These are phyloP conservation scores for Podospora sp. DNA, from an alignment of 495 filamentous ascomycete genomes.

Conservation along the genomic window DNA sequence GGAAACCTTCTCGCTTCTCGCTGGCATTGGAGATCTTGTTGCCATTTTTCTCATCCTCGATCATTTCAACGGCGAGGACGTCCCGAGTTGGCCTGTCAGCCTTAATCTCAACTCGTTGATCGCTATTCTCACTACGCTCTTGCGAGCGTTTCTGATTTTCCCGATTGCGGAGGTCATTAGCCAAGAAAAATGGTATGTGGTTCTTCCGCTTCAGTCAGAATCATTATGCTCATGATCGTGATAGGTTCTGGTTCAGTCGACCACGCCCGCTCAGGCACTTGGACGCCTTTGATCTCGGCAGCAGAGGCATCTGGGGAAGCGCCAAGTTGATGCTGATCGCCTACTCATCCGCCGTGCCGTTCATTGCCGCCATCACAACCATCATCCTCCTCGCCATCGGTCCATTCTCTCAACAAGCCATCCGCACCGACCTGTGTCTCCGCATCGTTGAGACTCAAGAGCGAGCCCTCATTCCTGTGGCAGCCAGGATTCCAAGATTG, in stretches of 20 bases:
- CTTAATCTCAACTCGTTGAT: constrained; percentile 17
- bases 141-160: constrained; percentile 1
- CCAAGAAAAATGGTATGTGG: constrained; percentile 15
- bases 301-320: constrained; percentile 10
- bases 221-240: too few species aligned
- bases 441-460: neutral
- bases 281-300: constrained; percentile 8
- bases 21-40: constrained; percentile 1
- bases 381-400: constrained; percentile 4
- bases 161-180: constrained; percentile 15
- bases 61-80: constrained; percentile 9
- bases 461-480: neutral
- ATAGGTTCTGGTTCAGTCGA: constrained; percentile 8
- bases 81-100: constrained; percentile 12
- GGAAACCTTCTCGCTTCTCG: neutral
- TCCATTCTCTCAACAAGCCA: constrained; percentile 9
- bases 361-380: constrained; percentile 11
- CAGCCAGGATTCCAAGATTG: neutral
- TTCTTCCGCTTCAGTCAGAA: too few species aligned
- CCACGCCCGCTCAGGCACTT: constrained; percentile 2
- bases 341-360: constrained; percentile 5
- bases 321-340: constrained; percentile 6
- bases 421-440: constrained; percentile 7
- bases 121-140: constrained; percentile 3
- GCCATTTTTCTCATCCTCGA: constrained; percentile 10